Percentiles rank a stretch among this genome's conserved stretches.
phyloP scores from a whole-genome alignment of 2,329 filamentous ascomycete genomes.

The Onygenales sp. region DNA sequence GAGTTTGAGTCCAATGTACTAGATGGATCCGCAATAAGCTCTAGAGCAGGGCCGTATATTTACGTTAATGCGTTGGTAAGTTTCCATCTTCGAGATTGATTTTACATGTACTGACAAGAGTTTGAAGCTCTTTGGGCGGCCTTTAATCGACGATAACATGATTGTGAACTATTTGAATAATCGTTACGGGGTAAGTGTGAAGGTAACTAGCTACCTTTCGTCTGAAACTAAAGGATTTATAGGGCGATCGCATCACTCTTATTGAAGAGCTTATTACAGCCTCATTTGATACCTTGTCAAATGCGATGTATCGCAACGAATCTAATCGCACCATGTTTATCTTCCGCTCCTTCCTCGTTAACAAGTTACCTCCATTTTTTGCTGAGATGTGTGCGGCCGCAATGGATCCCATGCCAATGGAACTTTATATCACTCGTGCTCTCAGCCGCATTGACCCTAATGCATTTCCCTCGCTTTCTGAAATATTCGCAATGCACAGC shows the following conservation, averaged over 20 bases:
- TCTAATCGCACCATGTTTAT: conserved; percentile 54
- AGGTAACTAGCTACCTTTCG: not conserved
- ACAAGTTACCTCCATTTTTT: conserved; percentile 57
- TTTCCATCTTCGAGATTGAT: conserved; percentile 3
- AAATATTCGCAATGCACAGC: conserved; percentile 51
- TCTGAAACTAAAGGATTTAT: conserved; percentile 5
- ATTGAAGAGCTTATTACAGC: conserved; percentile 77
- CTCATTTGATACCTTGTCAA: conserved; percentile 81
- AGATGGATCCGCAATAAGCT: conserved; percentile 63
- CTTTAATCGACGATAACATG: conserved; percentile 69
- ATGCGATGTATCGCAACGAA: conserved; percentile 66
- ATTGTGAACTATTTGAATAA: conserved; percentile 75
- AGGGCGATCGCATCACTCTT: conserved; percentile 68
- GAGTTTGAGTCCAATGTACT: conserved; percentile 46
- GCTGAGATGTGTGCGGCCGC: conserved; percentile 47
- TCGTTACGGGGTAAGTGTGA: conserved; percentile 59
- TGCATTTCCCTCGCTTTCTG: conserved; percentile 55
- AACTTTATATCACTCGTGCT: conserved; percentile 57
- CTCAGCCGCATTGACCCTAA: conserved; percentile 54
- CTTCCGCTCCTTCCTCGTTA: conserved; percentile 76
- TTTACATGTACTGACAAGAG: not conserved
- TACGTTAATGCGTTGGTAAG: conserved; percentile 73
- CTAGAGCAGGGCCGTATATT: conserved; percentile 73
- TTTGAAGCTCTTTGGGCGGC: conserved; percentile 63
- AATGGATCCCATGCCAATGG: conserved; percentile 50